Conservation (phyloP, 306 rosid genomes). For the Calophaca sinica region DNA sequence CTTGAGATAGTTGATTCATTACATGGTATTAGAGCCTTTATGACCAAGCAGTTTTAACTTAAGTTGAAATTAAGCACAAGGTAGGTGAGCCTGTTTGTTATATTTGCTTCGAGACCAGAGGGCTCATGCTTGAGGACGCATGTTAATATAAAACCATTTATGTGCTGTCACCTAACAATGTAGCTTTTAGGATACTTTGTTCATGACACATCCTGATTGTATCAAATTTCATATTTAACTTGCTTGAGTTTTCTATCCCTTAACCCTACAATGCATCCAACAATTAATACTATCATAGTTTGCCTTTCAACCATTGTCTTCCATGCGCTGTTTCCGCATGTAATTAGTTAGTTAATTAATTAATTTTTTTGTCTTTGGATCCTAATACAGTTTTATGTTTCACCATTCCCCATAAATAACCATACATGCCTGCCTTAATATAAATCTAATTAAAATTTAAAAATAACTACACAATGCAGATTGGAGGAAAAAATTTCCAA, state of each 20-base stretch:
- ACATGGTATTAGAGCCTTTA: too few species aligned
- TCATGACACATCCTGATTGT: conserved; percentile 1
- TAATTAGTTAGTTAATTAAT: neutral
- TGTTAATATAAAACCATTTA: neutral
- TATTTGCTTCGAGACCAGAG: neutral
- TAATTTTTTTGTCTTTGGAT: conserved; percentile 18
- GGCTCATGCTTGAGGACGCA: neutral
- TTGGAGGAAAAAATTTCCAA: conserved; percentile 96
- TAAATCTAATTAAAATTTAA: conserved; percentile 27
- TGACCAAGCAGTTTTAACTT: too few species aligned
- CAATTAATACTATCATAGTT: conserved; percentile 13
- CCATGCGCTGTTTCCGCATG: neutral
- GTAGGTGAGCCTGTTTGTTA: conserved; percentile 7
- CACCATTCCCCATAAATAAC: conserved; percentile 4
- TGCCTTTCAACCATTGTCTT: conserved; percentile 32
- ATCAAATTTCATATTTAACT: conserved; percentile 23
- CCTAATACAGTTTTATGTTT: conserved; percentile 25
- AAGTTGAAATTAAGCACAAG: neutral
- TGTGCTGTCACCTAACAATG: neutral
- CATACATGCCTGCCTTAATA: conserved; percentile 30
- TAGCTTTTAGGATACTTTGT: conserved; percentile 14
- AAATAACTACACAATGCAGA: conserved; percentile 59
- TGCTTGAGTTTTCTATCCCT: conserved; percentile 14
- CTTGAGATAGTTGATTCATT: too few species aligned
- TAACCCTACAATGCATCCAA: conserved; percentile 10